These are phyloP conservation scores for Globomyces pollinis-pini DNA, from an alignment of 192 early-diverging fungal species.

Conservation along the genomic window DNA sequence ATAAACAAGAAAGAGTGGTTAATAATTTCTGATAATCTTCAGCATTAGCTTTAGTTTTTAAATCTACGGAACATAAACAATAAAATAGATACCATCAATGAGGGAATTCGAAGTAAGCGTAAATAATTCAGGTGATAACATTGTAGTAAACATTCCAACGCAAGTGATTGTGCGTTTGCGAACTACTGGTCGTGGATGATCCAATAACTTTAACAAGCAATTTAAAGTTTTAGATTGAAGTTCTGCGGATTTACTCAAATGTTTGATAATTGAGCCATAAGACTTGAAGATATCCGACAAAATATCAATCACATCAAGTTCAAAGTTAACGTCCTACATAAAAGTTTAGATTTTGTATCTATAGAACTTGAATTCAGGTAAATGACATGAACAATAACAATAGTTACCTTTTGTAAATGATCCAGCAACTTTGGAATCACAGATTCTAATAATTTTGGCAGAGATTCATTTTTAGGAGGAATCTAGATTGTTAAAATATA, in stretches of 20 bases:
- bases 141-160: slow-evolving; percentile 58
- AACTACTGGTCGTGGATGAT: slow-evolving; percentile 63
- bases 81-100: too few species aligned
- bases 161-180: slow-evolving; percentile 70
- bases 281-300: slow-evolving; percentile 59
- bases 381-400: too few species aligned
- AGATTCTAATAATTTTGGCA: slow-evolving; percentile 48
- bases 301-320: slow-evolving; percentile 28
- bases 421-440: slow-evolving; percentile 62
- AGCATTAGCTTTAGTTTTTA: slow-evolving; percentile 41
- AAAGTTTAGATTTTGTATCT: background rate
- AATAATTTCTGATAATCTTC: slow-evolving; percentile 58
- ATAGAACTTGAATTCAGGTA: too few species aligned
- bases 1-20: slow-evolving; percentile 64
- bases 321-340: background rate
- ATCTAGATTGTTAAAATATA: too few species aligned
- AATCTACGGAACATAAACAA: too few species aligned
- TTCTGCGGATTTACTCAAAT: slow-evolving; percentile 32
- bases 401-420: background rate
- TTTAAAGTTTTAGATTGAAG: slow-evolving; percentile 28
- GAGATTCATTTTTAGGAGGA: slow-evolving; percentile 37
- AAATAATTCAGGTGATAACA: slow-evolving; percentile 64
- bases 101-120: slow-evolving; percentile 51
- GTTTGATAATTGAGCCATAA: slow-evolving; percentile 68
- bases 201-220: slow-evolving; percentile 56